Evolutionary conservation across 192 early-diverging fungal species (phyloP).

Genomic region (Rhizophagus sp.): DNA sequence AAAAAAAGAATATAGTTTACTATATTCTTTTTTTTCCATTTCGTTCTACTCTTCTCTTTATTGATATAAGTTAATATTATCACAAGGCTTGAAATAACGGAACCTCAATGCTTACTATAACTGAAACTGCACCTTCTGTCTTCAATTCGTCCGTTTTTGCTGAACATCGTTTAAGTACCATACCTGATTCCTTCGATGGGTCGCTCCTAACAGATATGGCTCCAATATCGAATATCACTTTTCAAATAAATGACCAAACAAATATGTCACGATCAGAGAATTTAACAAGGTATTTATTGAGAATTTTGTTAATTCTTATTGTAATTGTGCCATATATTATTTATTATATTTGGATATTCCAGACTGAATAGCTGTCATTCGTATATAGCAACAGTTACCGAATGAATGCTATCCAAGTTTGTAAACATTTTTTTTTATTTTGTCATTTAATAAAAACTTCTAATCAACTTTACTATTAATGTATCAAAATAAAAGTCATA

Average conservation of each 20-base stretch:
- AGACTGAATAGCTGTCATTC: constrained; percentile 11
- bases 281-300: constrained; percentile 3
- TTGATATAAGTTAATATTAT: neutral
- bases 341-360: neutral
- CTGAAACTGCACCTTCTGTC: neutral
- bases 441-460: neutral
- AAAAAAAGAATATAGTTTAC: too few species aligned
- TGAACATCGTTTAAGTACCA: neutral
- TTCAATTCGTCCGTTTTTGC: neutral
- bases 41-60: too few species aligned
- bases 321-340: neutral
- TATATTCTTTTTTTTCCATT: too few species aligned
- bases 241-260: neutral
- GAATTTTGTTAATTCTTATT: neutral
- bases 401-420: constrained; percentile 1
- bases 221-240: neutral
- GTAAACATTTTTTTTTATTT: neutral
- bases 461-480: neutral
- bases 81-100: neutral
- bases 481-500: neutral
- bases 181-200: neutral
- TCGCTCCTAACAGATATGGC: neutral
- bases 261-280: neutral
- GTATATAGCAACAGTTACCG: neutral
- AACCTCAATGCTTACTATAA: constrained; percentile 11